These are phyloP conservation scores for Trypanosoma lewisi DNA, from an alignment of 208 protist genomes.

Conservation along the genomic window DNA sequence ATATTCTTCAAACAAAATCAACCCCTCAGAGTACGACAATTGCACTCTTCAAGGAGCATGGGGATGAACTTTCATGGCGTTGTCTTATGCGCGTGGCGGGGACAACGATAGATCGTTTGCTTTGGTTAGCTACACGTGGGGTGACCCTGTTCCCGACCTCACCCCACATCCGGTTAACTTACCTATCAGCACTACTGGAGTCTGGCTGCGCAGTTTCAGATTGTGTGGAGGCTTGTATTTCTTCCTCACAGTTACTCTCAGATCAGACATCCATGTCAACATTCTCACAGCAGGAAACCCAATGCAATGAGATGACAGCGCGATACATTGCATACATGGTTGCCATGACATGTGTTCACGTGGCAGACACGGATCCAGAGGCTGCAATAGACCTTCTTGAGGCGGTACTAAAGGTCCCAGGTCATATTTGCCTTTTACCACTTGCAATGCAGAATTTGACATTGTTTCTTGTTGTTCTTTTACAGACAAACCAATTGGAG, in stretches of 20 bases:
- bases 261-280: constrained; percentile 40
- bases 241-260: constrained; percentile 42
- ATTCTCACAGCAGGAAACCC: constrained; percentile 22
- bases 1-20: constrained; percentile 10
- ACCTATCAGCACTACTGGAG: constrained; percentile 34
- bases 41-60: constrained; percentile 37
- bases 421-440: constrained; percentile 46
- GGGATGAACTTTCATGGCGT: constrained; percentile 56
- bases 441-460: constrained; percentile 66
- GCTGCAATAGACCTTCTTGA: constrained; percentile 26
- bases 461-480: constrained; percentile 48
- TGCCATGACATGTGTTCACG: constrained; percentile 36
- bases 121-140: constrained; percentile 67
- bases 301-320: constrained; percentile 36
- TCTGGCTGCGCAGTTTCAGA: background rate
- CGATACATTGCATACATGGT: constrained; percentile 71
- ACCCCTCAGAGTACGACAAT: background rate
- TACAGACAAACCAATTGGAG: constrained; percentile 31
- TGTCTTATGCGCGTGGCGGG: constrained; percentile 49
- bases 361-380: constrained; percentile 25
- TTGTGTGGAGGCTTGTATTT: constrained; percentile 40
- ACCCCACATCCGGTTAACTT: constrained; percentile 53
- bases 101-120: constrained; percentile 29
- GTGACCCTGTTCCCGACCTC: constrained; percentile 55
- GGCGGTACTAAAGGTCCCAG: constrained; percentile 22